These are phyloP conservation scores for Argentina anserina DNA, from an alignment of 306 rosid genomes.

Conservation along the genomic window DNA sequence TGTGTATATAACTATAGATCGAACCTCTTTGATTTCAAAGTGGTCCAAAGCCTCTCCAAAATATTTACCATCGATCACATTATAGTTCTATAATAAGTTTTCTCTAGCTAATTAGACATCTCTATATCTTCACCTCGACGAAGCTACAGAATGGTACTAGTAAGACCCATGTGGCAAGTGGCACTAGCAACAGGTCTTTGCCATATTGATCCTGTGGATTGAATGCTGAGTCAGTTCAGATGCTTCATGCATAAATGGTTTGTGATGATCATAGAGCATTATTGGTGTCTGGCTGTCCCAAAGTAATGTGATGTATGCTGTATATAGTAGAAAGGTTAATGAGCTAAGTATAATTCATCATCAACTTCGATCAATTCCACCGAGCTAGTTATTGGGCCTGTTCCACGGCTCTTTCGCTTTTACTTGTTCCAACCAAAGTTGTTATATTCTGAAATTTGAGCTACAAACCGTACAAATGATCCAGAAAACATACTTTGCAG, in stretches of 20 bases:
- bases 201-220: conserved; percentile 1
- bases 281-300: conserved; percentile 17
- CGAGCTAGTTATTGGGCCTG: not conserved
- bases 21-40: not conserved
- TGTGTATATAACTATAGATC: not conserved
- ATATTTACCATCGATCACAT: not conserved
- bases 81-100: not conserved
- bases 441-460: not conserved
- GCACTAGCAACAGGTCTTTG: conserved; percentile 8
- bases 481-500: not conserved
- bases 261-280: conserved; percentile 3
- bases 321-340: not conserved
- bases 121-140: not conserved
- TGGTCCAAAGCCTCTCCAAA: not conserved
- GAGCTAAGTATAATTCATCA: not conserved
- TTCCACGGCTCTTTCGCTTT: not conserved
- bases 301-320: not conserved
- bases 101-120: not conserved
- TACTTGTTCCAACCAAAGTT: not conserved
- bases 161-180: conserved; percentile 18
- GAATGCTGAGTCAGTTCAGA: conserved; percentile 23
- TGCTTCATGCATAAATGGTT: conserved; percentile 25
- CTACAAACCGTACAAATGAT: not conserved
- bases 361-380: not conserved
- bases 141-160: conserved; percentile 3